Percentiles rank a stretch among this genome's conserved stretches.
Conservation (phyloP, 148 eudicot species). For the Silene uniflora region DNA sequence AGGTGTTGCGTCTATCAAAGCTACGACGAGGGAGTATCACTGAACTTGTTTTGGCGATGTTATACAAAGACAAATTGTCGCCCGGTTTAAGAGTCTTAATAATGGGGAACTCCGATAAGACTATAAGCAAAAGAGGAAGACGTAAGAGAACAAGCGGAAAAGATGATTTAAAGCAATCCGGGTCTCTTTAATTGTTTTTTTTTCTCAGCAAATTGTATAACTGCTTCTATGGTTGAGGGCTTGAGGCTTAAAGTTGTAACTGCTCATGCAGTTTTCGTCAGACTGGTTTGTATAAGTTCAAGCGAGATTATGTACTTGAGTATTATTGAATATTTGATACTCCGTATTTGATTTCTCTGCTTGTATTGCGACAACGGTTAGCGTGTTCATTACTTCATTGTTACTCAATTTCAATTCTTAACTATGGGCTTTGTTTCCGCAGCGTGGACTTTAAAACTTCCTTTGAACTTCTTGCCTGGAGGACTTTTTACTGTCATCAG, state of each 20-base stretch:
- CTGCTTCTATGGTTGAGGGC: background rate
- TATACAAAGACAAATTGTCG: no score
- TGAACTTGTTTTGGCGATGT: no score
- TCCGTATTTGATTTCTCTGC: background rate
- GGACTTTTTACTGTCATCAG: background rate
- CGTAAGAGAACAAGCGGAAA: no score
- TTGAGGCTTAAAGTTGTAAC: background rate
- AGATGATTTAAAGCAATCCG: no score
- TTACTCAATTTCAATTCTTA: background rate
- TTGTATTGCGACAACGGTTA: background rate
- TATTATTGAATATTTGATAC: background rate
- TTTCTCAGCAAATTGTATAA: no score
- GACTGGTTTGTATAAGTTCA: background rate
- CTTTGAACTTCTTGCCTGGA: background rate
- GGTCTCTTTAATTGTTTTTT: no score
- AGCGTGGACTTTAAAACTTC: background rate
- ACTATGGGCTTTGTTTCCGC: background rate
- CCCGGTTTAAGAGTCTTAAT: no score
- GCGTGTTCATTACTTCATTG: background rate
- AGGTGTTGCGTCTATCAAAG: no score
- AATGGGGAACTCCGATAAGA: no score
- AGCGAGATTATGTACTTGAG: background rate
- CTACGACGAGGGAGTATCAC: no score
- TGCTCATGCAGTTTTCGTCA: background rate
- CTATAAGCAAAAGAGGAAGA: no score